A percentile compares a stretch with the other conserved stretches of the same genome.
Evolutionary conservation across 768 basidiomycete genomes (phyloP).

Genomic region (Russula earlei): DNA sequence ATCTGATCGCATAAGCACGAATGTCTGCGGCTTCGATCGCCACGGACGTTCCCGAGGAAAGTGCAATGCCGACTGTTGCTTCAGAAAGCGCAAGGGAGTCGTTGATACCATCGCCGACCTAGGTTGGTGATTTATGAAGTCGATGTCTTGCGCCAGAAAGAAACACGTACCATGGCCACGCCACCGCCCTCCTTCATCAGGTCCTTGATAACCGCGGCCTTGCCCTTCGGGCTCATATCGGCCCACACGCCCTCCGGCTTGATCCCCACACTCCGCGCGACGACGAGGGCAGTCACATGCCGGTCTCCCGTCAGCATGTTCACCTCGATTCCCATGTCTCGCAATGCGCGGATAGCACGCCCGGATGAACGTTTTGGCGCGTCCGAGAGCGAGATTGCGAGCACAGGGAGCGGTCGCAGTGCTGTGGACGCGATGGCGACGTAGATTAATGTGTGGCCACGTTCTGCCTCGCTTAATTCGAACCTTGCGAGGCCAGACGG

Average conservation of each 20-base stretch:
- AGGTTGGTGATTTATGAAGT: background rate
- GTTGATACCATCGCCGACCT: conserved; percentile 99
- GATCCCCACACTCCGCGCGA: conserved; percentile 89
- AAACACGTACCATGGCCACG: conserved; percentile 75
- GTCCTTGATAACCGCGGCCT: conserved; percentile 76
- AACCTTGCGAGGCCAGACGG: conserved; percentile 55
- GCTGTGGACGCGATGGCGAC: conserved; percentile 52
- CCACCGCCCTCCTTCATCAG: conserved; percentile 63
- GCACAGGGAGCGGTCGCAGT: conserved; percentile 46
- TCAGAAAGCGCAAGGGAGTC: conserved; percentile 96
- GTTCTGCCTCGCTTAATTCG: conserved; percentile 55
- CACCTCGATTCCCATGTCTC: conserved; percentile 86
- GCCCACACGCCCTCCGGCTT: conserved; percentile 76
- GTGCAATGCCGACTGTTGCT: conserved; percentile 91
- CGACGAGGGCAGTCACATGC: conserved; percentile 72
- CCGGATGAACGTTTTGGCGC: conserved; percentile 77
- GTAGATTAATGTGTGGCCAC: conserved; percentile 81
- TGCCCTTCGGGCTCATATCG: conserved; percentile 91
- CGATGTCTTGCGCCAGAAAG: background rate
- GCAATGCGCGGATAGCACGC: conserved; percentile 71
- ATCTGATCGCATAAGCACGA: conserved; percentile 94
- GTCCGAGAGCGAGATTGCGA: conserved; percentile 83
- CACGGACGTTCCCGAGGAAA: conserved; percentile 93
- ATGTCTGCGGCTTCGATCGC: conserved; percentile 98
- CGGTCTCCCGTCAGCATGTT: conserved; percentile 94